These are phyloP conservation scores for Retiboletus fuscus DNA, from an alignment of 1,284 basidiomycete species.

Conservation along the genomic window DNA sequence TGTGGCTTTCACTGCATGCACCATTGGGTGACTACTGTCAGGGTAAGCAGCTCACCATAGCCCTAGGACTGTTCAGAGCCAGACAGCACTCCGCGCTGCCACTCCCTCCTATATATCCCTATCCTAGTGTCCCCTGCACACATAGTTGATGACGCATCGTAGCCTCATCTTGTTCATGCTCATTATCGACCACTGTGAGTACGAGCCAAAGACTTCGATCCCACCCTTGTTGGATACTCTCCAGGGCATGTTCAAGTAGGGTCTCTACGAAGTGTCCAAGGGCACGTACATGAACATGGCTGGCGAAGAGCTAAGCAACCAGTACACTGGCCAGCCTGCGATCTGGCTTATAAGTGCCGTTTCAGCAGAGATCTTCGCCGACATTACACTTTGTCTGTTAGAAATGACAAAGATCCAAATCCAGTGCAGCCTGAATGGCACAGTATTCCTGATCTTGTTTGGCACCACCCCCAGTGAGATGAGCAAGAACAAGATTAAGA, in stretches of 20 bases:
- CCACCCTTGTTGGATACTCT: constrained; percentile 92
- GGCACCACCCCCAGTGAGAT: constrained; percentile 77
- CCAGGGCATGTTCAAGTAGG: constrained; percentile 96
- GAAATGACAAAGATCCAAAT: constrained; percentile 91
- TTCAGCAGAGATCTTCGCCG: constrained; percentile 95
- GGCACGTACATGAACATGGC: constrained; percentile 87
- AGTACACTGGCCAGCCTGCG: constrained; percentile 92
- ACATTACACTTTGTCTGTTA: constrained; percentile 85
- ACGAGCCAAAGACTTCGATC: constrained; percentile 95
- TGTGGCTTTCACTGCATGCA: too few relatives aligned
- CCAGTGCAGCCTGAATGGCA: constrained; percentile 77
- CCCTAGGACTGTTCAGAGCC: too few relatives aligned
- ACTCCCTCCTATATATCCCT: too few relatives aligned
- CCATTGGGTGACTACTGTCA: too few relatives aligned
- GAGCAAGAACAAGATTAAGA: constrained; percentile 70
- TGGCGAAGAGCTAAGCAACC: constrained; percentile 82
- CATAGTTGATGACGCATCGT: too few relatives aligned
- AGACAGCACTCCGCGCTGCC: too few relatives aligned
- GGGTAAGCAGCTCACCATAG: too few relatives aligned
- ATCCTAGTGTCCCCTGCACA: too few relatives aligned
- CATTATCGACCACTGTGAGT: too few relatives aligned
- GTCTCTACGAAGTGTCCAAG: constrained; percentile 96
- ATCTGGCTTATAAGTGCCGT: constrained; percentile 96
- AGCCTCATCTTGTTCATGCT: too few relatives aligned
- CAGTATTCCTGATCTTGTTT: constrained; percentile 81